A percentile compares a stretch with the other conserved stretches of the same genome.
Evolutionary conservation across 1,284 basidiomycete genomes (phyloP).

Genomic region (Ustilago shanxiensis): DNA sequence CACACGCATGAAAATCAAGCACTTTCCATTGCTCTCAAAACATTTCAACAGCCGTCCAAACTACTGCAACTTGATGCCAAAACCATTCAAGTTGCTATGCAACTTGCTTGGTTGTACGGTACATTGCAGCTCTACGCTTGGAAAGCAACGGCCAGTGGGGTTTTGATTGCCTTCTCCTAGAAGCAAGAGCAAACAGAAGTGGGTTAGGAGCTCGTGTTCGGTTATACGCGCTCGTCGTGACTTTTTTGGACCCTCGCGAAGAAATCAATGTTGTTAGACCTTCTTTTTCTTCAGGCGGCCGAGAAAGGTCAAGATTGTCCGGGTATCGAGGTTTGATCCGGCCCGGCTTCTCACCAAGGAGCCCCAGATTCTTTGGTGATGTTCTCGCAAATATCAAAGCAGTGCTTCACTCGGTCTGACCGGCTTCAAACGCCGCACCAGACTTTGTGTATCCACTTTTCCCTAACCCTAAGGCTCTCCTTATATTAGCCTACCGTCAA

Average conservation of each 20-base stretch:
- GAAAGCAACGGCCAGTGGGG: too few species aligned
- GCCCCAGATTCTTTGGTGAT: constrained; percentile 18
- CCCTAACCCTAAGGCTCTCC: not conserved
- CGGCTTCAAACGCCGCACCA: constrained; percentile 24
- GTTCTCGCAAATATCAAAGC: too few species aligned
- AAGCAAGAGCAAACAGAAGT: too few species aligned
- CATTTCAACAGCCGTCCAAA: not conserved
- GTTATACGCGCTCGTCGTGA: constrained; percentile 7
- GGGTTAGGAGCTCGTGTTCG: not conserved
- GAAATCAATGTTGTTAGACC: not conserved
- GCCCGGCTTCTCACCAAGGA: constrained; percentile 10
- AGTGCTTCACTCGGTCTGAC: constrained; percentile 11
- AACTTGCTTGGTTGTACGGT: too few species aligned
- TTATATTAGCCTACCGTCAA: not conserved
- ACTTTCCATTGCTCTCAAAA: not conserved
- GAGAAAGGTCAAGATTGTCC: constrained; percentile 4
- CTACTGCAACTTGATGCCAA: not conserved
- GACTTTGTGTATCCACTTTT: not conserved
- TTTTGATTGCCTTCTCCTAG: too few species aligned
- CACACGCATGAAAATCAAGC: constrained; percentile 9
- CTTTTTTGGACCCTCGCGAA: not conserved
- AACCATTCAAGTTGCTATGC: too few species aligned
- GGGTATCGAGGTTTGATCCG: constrained; percentile 27
- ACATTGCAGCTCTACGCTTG: too few species aligned
- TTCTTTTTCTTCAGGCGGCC: constrained; percentile 12